These are phyloP conservation scores for Aspergillus sp. DNA, from an alignment of 2,329 filamentous ascomycete genomes.

Conservation along the genomic window DNA sequence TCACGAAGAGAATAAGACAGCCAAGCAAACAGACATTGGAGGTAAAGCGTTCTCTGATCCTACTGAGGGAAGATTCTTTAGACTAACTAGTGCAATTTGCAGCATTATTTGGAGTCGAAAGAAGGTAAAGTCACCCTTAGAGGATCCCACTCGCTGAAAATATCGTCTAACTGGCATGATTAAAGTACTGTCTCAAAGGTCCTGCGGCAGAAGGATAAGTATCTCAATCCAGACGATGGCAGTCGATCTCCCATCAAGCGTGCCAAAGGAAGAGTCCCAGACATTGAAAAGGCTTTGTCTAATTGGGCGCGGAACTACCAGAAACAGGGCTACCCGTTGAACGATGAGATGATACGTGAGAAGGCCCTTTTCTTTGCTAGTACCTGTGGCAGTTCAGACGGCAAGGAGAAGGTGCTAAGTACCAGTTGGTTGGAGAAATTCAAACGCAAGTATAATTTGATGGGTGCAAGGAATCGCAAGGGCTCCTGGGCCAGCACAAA, in stretches of 20 bases:
- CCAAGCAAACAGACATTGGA: constrained; percentile 96
- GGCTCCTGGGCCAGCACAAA: constrained; percentile 47
- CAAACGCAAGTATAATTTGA: constrained; percentile 78
- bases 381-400: constrained; percentile 70
- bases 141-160: neutral
- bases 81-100: constrained; percentile 22
- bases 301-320: constrained; percentile 85
- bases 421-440: constrained; percentile 90
- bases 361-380: constrained; percentile 80
- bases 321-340: constrained; percentile 71
- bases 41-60: constrained; percentile 52
- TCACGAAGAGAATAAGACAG: constrained; percentile 82
- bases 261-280: constrained; percentile 79
- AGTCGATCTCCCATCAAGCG: constrained; percentile 79
- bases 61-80: neutral
- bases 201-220: constrained; percentile 90
- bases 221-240: constrained; percentile 78
- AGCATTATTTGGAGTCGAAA: constrained; percentile 91
- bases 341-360: constrained; percentile 79
- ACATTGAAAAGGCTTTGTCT: constrained; percentile 86
- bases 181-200: constrained; percentile 97
- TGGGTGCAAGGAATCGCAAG: constrained; percentile 57
- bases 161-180: constrained; percentile 11
- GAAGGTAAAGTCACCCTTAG: constrained; percentile 67
- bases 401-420: constrained; percentile 69